Conservation (phyloP, 1,139 yeast genomes). For the Hansenula sp. region DNA sequence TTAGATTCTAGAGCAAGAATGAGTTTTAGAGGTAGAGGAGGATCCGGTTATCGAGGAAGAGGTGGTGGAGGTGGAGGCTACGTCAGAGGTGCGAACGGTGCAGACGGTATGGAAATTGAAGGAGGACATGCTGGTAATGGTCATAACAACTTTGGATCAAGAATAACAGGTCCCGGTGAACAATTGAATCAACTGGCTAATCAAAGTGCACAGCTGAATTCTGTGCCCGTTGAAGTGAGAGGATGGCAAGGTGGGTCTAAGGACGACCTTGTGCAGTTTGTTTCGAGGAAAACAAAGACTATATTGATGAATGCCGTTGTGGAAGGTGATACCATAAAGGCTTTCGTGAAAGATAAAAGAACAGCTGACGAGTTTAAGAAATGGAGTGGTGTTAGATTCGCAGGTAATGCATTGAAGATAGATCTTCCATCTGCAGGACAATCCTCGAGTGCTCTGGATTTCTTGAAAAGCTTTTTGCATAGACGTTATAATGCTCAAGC, state of each 20-base stretch:
- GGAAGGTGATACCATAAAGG: conserved; percentile 44
- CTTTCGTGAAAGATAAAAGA: conserved; percentile 46
- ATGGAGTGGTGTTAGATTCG: conserved; percentile 78
- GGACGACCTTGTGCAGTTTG: conserved; percentile 64
- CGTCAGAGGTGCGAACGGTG: conserved; percentile 5
- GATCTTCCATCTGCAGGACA: conserved; percentile 26
- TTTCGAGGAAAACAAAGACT: conserved; percentile 63
- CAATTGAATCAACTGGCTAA: conserved; percentile 13
- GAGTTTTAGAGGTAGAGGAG: conserved; percentile 29
- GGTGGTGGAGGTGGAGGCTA: conserved; percentile 9
- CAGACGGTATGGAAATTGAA: conserved; percentile 1
- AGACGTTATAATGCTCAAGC: conserved; percentile 62
- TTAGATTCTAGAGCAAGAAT: background rate
- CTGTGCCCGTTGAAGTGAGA: conserved; percentile 51
- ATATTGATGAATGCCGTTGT: conserved; percentile 45
- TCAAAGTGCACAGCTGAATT: conserved; percentile 6
- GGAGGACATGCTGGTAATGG: background rate
- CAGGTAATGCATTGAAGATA: conserved; percentile 65
- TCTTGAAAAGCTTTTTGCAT: conserved; percentile 56
- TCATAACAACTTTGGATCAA: background rate
- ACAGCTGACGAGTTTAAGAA: conserved; percentile 58
- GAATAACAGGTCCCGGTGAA: conserved; percentile 9
- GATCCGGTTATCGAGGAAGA: background rate
- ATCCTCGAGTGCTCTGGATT: conserved; percentile 47
- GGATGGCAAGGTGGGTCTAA: conserved; percentile 82